Evolutionary conservation across 129 eudicot genomes (phyloP).

Genomic region (Ambrosia trifida): DNA sequence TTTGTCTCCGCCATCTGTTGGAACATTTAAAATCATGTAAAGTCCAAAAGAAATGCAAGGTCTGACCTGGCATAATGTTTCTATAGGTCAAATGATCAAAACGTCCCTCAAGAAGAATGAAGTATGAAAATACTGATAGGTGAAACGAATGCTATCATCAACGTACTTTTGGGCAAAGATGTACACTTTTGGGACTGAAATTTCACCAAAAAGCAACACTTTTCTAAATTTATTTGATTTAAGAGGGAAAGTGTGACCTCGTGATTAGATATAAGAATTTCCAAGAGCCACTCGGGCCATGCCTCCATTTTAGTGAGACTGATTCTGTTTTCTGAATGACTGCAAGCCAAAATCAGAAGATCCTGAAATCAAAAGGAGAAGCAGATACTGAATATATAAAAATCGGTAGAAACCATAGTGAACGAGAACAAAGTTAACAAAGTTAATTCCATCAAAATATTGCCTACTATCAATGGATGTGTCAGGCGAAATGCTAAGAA

Average conservation of each 20-base stretch:
- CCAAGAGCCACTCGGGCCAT: slow-evolving; percentile 99
- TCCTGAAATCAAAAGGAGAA: slow-evolving; percentile 75
- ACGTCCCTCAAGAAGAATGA: slow-evolving; percentile 1
- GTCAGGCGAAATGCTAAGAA: slow-evolving; percentile 2
- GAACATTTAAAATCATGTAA: slow-evolving; percentile 13
- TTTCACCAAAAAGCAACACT: background rate
- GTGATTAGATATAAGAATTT: slow-evolving; percentile 82
- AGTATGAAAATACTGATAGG: background rate
- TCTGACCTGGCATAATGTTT: background rate
- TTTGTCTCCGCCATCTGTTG: slow-evolving; percentile 56
- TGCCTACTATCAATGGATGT: background rate
- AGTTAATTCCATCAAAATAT: background rate
- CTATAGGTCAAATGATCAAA: background rate
- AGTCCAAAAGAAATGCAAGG: slow-evolving; percentile 2
- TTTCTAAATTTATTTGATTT: background rate
- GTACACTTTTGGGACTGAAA: background rate
- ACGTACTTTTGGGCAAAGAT: no score
- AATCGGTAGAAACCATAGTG: slow-evolving; percentile 9
- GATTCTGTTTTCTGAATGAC: slow-evolving; percentile 81
- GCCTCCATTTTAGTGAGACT: slow-evolving; percentile 84
- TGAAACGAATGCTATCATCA: no score
- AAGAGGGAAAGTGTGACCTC: slow-evolving; percentile 52
- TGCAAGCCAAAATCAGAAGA: slow-evolving; percentile 97
- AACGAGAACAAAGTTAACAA: slow-evolving; percentile 3
- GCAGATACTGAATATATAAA: slow-evolving; percentile 28